Conservation (phyloP, 768 basidiomycete species). For the Termitomyces sp. region DNA sequence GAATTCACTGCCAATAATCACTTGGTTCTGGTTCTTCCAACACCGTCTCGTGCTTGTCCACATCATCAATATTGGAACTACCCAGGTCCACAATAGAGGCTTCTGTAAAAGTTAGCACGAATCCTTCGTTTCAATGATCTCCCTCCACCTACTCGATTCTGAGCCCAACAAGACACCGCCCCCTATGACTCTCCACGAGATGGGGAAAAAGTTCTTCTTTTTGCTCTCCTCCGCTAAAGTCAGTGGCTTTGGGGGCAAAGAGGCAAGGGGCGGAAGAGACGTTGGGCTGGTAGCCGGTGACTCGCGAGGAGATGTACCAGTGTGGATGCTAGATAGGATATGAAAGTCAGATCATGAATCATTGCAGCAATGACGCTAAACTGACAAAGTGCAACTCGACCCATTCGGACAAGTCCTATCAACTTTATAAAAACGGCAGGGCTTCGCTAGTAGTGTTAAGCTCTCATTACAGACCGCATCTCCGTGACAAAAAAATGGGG, state of each 20-base stretch:
- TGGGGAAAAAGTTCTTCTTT: conserved; percentile 52
- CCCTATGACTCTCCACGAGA: conserved; percentile 74
- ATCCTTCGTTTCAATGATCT: neutral
- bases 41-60: neutral
- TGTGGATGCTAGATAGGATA: conserved; percentile 37
- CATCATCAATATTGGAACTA: neutral
- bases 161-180: conserved; percentile 66
- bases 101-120: neutral
- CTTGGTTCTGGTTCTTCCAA: neutral
- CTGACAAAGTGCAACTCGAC: conserved; percentile 56
- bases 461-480: neutral
- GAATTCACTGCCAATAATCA: neutral
- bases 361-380: conserved; percentile 1
- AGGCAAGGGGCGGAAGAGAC: neutral
- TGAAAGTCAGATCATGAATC: neutral
- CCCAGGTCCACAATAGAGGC: neutral
- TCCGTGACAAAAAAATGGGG: neutral
- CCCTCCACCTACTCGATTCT: conserved; percentile 16
- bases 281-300: conserved; percentile 4
- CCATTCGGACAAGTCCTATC: conserved; percentile 48
- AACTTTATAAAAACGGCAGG: conserved; percentile 48
- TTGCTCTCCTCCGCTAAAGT: conserved; percentile 27
- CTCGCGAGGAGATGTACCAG: conserved; percentile 19
- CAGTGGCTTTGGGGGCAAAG: conserved; percentile 15
- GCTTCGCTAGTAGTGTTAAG: conserved; percentile 40